Evolutionary conservation across 1,139 yeast genomes (phyloP).

Genomic region (Candida sanyaensis): DNA sequence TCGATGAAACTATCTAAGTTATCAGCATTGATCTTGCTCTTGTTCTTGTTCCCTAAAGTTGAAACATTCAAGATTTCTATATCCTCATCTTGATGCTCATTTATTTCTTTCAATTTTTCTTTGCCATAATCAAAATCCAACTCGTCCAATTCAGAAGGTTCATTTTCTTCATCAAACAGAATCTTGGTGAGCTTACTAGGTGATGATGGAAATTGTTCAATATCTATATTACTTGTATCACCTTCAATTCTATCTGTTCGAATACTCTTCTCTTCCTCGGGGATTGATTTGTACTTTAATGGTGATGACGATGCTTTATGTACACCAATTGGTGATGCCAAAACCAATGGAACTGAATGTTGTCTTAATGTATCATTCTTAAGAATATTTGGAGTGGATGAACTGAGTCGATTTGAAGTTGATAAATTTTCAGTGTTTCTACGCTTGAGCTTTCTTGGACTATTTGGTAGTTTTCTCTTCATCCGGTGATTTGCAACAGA

Average conservation of each 20-base stretch:
- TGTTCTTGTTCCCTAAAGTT: constrained; percentile 1
- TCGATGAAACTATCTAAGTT: neutral
- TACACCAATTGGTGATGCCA: constrained; percentile 15
- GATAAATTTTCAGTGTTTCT: neutral
- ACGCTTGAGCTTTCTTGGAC: constrained; percentile 10
- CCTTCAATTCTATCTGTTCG: constrained; percentile 11
- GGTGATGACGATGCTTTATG: constrained; percentile 12
- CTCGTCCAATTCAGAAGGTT: constrained; percentile 3
- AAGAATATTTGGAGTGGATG: neutral
- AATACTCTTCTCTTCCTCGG: constrained; percentile 8
- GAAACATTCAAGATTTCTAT: neutral
- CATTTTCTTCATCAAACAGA: constrained; percentile 4
- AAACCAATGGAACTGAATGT: constrained; percentile 12
- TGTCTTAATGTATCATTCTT: constrained; percentile 10
- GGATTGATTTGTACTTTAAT: neutral
- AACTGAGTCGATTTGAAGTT: neutral
- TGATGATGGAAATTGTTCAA: constrained; percentile 10
- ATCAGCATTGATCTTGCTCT: neutral
- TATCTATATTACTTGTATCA: constrained; percentile 2
- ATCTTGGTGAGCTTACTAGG: constrained; percentile 5
- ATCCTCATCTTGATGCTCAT: neutral
- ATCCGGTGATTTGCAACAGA: constrained; percentile 13
- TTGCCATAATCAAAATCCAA: neutral
- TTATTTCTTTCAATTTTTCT: neutral
- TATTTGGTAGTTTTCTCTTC: constrained; percentile 8